Evolutionary conservation across 2,329 filamentous ascomycete species (phyloP).

Genomic region (Pseudogymnoascus sp.): DNA sequence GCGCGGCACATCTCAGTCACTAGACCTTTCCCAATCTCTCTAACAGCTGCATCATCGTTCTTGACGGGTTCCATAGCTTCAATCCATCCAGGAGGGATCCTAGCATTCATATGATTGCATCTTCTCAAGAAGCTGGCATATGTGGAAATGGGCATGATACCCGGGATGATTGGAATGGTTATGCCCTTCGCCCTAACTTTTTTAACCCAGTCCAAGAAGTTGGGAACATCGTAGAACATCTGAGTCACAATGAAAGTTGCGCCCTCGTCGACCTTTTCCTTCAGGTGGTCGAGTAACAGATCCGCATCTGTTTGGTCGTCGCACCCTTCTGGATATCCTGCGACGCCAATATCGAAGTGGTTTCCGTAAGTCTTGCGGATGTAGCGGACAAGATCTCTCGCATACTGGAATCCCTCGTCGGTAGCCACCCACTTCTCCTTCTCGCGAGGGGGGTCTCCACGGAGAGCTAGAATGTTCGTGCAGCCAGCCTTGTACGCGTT

Average conservation of each 20-base stretch:
- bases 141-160: conserved; percentile 90
- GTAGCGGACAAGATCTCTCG: conserved; percentile 72
- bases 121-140: conserved; percentile 87
- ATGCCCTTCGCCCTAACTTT: conserved; percentile 83
- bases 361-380: conserved; percentile 71
- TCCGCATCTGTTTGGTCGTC: conserved; percentile 89
- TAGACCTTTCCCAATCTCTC: conserved; percentile 78
- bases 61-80: conserved; percentile 82
- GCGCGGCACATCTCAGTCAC: conserved; percentile 85
- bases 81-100: conserved; percentile 73
- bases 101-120: conserved; percentile 83
- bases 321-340: conserved; percentile 90
- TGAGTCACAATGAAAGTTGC: conserved; percentile 93
- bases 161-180: conserved; percentile 70
- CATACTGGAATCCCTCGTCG: conserved; percentile 82
- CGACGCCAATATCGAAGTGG: conserved; percentile 96
- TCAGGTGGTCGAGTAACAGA: conserved; percentile 77
- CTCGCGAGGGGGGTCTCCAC: conserved; percentile 88
- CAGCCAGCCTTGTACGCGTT: conserved; percentile 91
- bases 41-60: conserved; percentile 88
- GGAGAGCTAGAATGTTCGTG: conserved; percentile 90
- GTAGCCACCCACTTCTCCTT: conserved; percentile 88
- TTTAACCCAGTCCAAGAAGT: conserved; percentile 83
- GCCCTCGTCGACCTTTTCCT: conserved; percentile 93
- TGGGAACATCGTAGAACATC: conserved; percentile 98